Base-by-base conservation (phyloP, 805 yeast species). In the Lipomyces mesembrius region DNA sequence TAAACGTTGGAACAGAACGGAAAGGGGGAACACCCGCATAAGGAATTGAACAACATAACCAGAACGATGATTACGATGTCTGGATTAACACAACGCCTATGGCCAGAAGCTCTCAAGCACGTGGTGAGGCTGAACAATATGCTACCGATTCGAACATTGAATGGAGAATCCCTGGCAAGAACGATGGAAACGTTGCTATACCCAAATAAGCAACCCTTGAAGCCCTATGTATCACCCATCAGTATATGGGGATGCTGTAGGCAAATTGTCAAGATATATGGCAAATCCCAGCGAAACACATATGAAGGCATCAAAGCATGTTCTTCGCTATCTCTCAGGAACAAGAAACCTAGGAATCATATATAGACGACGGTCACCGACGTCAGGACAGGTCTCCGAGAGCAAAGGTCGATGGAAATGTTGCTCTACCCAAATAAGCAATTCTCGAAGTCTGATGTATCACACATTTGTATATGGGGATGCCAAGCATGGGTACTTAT, bases 341-440 rank as follows among this genome's bases (percentile, higher is more conserved):
- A 25, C 58, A 85, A 89, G 0, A 86, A 90, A 27, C 90, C 87
- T 75, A 79, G 93, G 68, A 83, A n/a, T 55, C n/a, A 22, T 25
- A 1, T 25, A 25, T 2, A 25, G 27, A 25, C 27, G 27, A 25
- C 27, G 2, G 27, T 2, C 27, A 25, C 27, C 2, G 27, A 25
- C 27, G 27, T 25, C 27, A 25, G 27, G 27, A 25, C 27, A 25
- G 27, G 2, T 25, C 1, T 25, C 2, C 27, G 27, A 25, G n/a
- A n/a, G n/a, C n/a, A n/a, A n/a, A n/a, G n/a, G n/a, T n/a, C n/a
- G 37, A 35, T 35, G 37, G 37, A 35, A 35, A 35, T 1, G 37
- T 35, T 1, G 1, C 37, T 3, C 37, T 35, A 35, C 37, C 9
- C 37, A 3, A 35, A 35, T 3, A 3, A 35, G 2, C 37, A 6